These are phyloP conservation scores for Quercus alba DNA, from an alignment of 306 rosid genomes.

Conservation along the genomic window DNA sequence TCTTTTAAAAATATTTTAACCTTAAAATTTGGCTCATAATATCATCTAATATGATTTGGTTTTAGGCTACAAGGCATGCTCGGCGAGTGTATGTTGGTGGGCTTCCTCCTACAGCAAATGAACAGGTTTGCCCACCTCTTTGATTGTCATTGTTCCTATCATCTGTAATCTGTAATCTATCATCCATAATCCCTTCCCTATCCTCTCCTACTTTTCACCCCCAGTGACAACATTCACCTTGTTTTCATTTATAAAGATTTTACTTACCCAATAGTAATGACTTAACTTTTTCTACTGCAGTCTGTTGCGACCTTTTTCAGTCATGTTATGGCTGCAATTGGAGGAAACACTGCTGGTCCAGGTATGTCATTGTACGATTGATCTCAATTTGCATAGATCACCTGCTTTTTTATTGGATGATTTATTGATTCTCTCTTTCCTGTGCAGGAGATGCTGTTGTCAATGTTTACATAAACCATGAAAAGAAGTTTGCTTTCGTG, in stretches of 20 bases:
- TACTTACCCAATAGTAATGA: neutral
- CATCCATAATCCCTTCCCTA: no score
- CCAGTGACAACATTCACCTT: neutral
- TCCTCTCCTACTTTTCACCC: neutral
- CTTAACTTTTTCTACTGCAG: conserved; percentile 48
- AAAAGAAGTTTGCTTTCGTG: conserved; percentile 95
- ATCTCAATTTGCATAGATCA: neutral
- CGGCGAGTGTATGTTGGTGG: conserved; percentile 98
- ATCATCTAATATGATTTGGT: neutral
- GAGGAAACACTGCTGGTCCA: conserved; percentile 99
- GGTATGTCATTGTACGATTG: conserved; percentile 35
- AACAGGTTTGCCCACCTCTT: conserved; percentile 54
- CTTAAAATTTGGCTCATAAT: neutral
- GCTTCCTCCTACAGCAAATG: conserved; percentile 96
- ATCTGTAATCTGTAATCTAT: neutral
- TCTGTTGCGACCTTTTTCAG: conserved; percentile 98
- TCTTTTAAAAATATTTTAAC: neutral
- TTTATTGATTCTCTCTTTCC: neutral
- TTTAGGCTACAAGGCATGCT: conserved; percentile 96
- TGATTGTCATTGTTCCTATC: neutral
- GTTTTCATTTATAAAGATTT: neutral
- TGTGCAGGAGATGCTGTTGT: conserved; percentile 94
- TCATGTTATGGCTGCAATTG: conserved; percentile 94
- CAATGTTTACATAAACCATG: conserved; percentile 96
- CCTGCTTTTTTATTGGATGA: neutral